Evolutionary conservation across 1,284 basidiomycete genomes (phyloP), one percentile per base, ranked within the genome.

Genomic region (Ustilago hordei): DNA sequence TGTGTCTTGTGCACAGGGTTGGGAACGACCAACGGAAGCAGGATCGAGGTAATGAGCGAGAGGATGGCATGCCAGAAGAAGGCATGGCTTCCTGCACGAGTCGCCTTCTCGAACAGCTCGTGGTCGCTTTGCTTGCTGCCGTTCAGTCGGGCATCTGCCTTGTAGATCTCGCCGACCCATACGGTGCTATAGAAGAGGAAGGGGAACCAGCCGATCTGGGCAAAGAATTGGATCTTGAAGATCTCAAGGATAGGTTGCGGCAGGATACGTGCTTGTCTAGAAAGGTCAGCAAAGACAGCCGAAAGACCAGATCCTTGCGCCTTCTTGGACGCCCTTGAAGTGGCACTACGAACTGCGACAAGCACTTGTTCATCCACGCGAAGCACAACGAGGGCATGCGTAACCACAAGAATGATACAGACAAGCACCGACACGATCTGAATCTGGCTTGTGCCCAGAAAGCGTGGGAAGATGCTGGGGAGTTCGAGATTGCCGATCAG

Each of bases 81-180:
- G 0, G 95, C 93, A 19, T 92, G 90, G 1, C 94, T 92, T 19
- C 95, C 95, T 2, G 93, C 89, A 4, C 95, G 91, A 0, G 92
- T 93, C 0, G 92, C 91, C 81, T 93, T 91, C 11, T 82, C 81
- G 32, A 72, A 76, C 28, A 81, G 59, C n/a, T 69, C 63, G 31
- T 78, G 73, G 34, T 70, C 70, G 54, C 47, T 70, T 56, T 69
- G 70, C 54, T 69, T 69, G 47, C 67, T 62, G 12, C 66, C 66
- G 17, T 66, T 73, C 47, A 74, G n/a, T 2, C 56, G 64, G 8
- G 59, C 69, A 12, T 74, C 69, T 28, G 77, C 73, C 38, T 70
- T 75, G 69, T 79, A 83, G 55, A 84, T 83, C 34, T 83, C 78
- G 58, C 77, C 80, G 1, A 84, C 77, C 83, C 83, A 84, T 0